phyloP scores from a whole-genome alignment of 345 rosid species.

The Citrus australasica region DNA sequence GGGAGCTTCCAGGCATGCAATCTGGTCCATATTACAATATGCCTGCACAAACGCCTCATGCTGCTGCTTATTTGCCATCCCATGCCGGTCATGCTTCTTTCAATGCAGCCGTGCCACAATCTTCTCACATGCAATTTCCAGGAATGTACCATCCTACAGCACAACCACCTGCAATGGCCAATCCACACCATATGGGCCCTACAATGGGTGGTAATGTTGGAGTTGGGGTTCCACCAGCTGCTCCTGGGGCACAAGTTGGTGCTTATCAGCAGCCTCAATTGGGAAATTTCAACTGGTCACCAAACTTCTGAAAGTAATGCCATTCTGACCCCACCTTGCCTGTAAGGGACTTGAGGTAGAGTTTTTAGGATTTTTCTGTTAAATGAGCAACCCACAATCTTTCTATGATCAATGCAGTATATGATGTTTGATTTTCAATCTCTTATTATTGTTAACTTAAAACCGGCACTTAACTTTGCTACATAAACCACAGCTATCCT shows the following conservation, averaged over 20 bases:
- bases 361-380: constrained; percentile 27
- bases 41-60: constrained; percentile 80
- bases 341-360: constrained; percentile 42
- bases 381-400: constrained; percentile 23
- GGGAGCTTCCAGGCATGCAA: constrained; percentile 69
- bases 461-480: not conserved
- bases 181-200: constrained; percentile 75
- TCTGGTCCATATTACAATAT: constrained; percentile 75
- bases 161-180: constrained; percentile 65
- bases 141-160: constrained; percentile 75
- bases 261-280: constrained; percentile 85
- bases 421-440: constrained; percentile 4
- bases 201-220: constrained; percentile 85
- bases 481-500: not conserved
- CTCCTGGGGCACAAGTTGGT: constrained; percentile 79
- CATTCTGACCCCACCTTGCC: constrained; percentile 33
- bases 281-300: constrained; percentile 89
- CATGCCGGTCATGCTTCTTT: constrained; percentile 78
- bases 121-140: constrained; percentile 89
- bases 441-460: not conserved
- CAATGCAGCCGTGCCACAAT: constrained; percentile 75
- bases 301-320: constrained; percentile 62
- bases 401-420: constrained; percentile 17
- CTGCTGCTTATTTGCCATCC: constrained; percentile 72
- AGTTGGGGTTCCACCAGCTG: constrained; percentile 63